These are phyloP conservation scores for Phytophthora macrochlamydospora DNA, from an alignment of 352 stramenopile species.

Conservation along the genomic window DNA sequence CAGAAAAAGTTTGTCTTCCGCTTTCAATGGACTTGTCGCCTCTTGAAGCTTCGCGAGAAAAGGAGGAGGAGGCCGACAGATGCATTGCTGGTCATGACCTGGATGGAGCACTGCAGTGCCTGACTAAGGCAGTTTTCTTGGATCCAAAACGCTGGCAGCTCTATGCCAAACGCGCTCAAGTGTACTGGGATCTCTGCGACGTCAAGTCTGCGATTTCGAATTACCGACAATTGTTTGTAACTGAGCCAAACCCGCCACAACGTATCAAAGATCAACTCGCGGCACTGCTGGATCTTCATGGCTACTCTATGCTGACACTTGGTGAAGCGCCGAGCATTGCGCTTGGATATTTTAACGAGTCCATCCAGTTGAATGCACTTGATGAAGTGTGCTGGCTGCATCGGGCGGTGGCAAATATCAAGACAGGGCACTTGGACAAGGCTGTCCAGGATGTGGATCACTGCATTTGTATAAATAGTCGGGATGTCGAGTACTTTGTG, in stretches of 20 bases:
- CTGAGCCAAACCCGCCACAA: slow-evolving; percentile 60
- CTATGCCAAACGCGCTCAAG: slow-evolving; percentile 69
- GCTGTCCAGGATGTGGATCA: slow-evolving; percentile 81
- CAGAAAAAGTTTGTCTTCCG: too few relatives aligned
- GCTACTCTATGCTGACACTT: slow-evolving; percentile 65
- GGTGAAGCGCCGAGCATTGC: slow-evolving; percentile 59
- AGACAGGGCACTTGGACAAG: slow-evolving; percentile 65
- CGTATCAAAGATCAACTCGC: slow-evolving; percentile 82
- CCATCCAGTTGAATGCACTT: slow-evolving; percentile 73
- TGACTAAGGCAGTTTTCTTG: slow-evolving; percentile 83
- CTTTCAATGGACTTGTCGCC: slow-evolving; percentile 44
- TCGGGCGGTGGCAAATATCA: slow-evolving; percentile 70
- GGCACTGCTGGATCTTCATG: slow-evolving; percentile 71
- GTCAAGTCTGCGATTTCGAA: slow-evolving; percentile 81
- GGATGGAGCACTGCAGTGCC: slow-evolving; percentile 54
- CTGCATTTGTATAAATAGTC: slow-evolving; percentile 76
- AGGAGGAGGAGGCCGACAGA: slow-evolving; percentile 54
- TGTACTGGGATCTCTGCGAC: slow-evolving; percentile 80
- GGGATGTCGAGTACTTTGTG: slow-evolving; percentile 85
- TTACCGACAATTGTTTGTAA: slow-evolving; percentile 75
- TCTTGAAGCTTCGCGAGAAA: slow-evolving; percentile 47
- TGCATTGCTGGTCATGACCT: slow-evolving; percentile 39
- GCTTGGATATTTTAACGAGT: slow-evolving; percentile 75
- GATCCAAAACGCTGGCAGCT: slow-evolving; percentile 51
- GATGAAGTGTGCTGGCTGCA: slow-evolving; percentile 82